Evolutionary conservation across 192 early-diverging fungal species (phyloP), one percentile per base, ranked within the genome.

Genomic region (Spinellus fusiger): DNA sequence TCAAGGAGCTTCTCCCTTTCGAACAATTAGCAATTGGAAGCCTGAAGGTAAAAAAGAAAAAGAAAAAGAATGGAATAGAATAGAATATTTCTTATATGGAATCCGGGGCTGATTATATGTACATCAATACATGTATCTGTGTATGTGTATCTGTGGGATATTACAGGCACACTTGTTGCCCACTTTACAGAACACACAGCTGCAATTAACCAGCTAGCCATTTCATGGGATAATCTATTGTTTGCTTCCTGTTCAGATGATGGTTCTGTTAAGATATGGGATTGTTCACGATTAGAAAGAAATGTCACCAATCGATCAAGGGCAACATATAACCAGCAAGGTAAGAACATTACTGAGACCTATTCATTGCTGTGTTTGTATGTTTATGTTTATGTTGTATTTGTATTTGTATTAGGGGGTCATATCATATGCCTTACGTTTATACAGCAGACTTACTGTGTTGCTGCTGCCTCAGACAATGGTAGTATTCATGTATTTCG

Each of bases 221-320:
- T 90, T 1, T 84, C 89, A 3, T 79, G 80, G 12, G 89, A 92
- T 66, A 85, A 84, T 20, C 76, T 79, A 4, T 73, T 89, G 40
- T 88, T 97, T 71, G 87, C 88, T 9, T 85, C 91, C 0, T 91
- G 85, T 44, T 90, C 92, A 18, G 85, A 89, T 28, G 93, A 95
- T 68, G 91, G 91, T 27, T 84, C 82, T 1, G 79, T 90, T 13
- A 84, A 85, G 54, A 82, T 93, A 53, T 97, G 93, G 86, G 95
- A 97, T 70, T 80, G 78, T 29, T 80, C 69, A 0, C 76, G 89
- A 27, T 73, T 96, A 20, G 89, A 90, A 52, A 90, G 87, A 49
- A 96, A 92, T 64, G 90, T 93, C 0, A 83, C 89, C 16, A 90
- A 88, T 59, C 79, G 89, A 35, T 77, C 94, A 1, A 75, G 88